These are phyloP conservation scores for Toxicodendron radicans DNA, from an alignment of 345 rosid genomes.

Conservation along the genomic window DNA sequence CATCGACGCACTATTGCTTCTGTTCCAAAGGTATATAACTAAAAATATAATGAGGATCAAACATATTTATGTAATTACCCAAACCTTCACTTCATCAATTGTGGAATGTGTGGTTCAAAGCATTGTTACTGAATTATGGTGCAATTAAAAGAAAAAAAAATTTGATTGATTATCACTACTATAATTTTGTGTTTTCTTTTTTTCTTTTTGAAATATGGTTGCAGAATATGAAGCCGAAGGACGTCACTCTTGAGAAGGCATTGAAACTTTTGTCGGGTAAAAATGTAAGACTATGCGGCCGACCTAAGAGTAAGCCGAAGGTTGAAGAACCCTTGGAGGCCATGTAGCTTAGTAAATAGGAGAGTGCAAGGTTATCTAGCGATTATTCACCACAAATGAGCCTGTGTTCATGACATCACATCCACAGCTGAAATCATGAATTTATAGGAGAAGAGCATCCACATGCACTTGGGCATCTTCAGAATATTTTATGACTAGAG, in stretches of 20 bases:
- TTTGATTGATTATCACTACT: neutral
- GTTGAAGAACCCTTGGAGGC: conserved; percentile 38
- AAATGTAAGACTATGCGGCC: conserved; percentile 56
- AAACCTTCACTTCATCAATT: neutral
- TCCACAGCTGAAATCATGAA: neutral
- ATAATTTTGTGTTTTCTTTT: neutral
- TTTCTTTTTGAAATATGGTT: conserved; percentile 18
- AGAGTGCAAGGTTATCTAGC: conserved; percentile 8
- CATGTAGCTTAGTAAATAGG: conserved; percentile 13
- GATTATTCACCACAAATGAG: neutral
- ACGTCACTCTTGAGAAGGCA: conserved; percentile 73
- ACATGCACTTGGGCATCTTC: neutral
- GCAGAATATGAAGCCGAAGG: conserved; percentile 66
- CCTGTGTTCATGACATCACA: neutral
- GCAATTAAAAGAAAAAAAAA: neutral
- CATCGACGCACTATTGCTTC: conserved; percentile 77
- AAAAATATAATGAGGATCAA: neutral
- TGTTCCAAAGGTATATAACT: conserved; percentile 75
- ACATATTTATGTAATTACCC: neutral
- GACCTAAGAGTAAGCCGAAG: conserved; percentile 61
- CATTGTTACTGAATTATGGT: neutral
- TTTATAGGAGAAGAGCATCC: neutral
- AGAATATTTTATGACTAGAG: neutral
- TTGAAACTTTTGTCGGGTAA: conserved; percentile 63
- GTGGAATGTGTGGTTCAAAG: neutral